Base-by-base conservation (phyloP, 164 flowering plant genomes). In the Annona squamosa region DNA sequence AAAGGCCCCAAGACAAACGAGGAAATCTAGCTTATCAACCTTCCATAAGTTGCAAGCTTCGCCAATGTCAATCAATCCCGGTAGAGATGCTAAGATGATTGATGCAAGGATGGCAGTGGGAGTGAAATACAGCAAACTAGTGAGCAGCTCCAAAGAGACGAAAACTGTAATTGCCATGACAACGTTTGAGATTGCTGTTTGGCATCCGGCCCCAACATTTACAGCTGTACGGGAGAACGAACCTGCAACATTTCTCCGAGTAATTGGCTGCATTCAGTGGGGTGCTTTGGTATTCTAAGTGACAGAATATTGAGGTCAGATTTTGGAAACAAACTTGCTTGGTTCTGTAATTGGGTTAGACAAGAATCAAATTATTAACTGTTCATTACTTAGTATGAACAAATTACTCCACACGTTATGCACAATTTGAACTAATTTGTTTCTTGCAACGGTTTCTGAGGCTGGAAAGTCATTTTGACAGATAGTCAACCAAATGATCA, bases 181-280 rank as follows among this genome's bases (percentile, higher is more conserved):
- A 18, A 93, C 85, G 63, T 93, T 93, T n/a, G 98, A 90, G 4
- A 93, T 84, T 19, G 76, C 89, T 0, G 94, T 89, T 76, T 91
- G 76, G 77, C 97, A 87, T 4, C 96, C 93, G 1, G 97, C 91
- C 19, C 88, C 87, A 80, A 85, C 87, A 80, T 93, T 93, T 57
- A 93, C 96, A 0, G 97, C 98, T 0, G 98, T 88, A n/a, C 96
- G 76, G 2, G 98, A 93, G 68, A 93, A 93, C 3, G 98, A 91
- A 66, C 98, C 98, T 91, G 82, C 65, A 72, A n/a, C 44, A 17
- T 4, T 41, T 65, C 46, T 48, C 9, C 2, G 4, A 43, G 4
- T 46, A 66, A 4, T 12, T 43, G 47, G 68, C 43, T 66, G 44
- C 46, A 10, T 12, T 66, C 4, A 4, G 12, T 44, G 46, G 68